Evolutionary conservation across 352 stramenopile genomes (phyloP).

Genomic region (Pythium coloratum): DNA sequence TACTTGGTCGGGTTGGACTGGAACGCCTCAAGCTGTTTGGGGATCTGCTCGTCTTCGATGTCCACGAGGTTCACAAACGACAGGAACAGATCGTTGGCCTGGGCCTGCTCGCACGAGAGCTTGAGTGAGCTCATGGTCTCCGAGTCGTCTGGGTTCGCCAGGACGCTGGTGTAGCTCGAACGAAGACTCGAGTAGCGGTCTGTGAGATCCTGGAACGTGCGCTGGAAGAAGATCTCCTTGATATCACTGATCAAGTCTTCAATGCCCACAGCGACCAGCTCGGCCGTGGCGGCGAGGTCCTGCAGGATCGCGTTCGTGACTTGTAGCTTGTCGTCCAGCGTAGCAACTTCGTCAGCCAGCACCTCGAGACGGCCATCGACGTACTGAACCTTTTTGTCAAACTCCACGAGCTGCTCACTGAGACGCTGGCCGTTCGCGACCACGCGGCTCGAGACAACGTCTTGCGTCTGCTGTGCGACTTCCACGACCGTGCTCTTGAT

Average conservation of each 20-base stretch:
- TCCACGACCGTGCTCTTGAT: conserved; percentile 1
- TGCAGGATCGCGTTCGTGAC: conserved; percentile 10
- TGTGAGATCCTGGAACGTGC: conserved; percentile 6
- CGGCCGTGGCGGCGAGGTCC: conserved; percentile 7
- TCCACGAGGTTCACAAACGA: conserved; percentile 22
- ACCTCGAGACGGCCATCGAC: conserved; percentile 6
- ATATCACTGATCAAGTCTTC: conserved; percentile 12
- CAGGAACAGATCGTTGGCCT: conserved; percentile 16
- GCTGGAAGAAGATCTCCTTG: conserved; percentile 17
- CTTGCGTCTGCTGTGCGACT: conserved; percentile 9
- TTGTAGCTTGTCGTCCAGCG: conserved; percentile 10
- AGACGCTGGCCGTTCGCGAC: conserved; percentile 1
- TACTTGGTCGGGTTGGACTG: conserved; percentile 13
- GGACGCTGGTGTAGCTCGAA: conserved; percentile 2
- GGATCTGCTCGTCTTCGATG: conserved; percentile 23
- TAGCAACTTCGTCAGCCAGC: conserved; percentile 1
- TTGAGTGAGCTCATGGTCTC: conserved; percentile 18
- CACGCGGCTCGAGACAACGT: conserved; percentile 5
- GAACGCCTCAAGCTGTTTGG: conserved; percentile 15
- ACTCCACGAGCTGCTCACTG: conserved; percentile 13
- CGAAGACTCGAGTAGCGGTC: conserved; percentile 14
- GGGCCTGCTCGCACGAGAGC: conserved; percentile 9
- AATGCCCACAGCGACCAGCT: conserved; percentile 6
- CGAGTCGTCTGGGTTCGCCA: neutral
- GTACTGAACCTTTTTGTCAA: conserved; percentile 15